Base-by-base conservation (phyloP, 2,329 filamentous ascomycete genomes). In the Furcasterigmium furcatum region DNA sequence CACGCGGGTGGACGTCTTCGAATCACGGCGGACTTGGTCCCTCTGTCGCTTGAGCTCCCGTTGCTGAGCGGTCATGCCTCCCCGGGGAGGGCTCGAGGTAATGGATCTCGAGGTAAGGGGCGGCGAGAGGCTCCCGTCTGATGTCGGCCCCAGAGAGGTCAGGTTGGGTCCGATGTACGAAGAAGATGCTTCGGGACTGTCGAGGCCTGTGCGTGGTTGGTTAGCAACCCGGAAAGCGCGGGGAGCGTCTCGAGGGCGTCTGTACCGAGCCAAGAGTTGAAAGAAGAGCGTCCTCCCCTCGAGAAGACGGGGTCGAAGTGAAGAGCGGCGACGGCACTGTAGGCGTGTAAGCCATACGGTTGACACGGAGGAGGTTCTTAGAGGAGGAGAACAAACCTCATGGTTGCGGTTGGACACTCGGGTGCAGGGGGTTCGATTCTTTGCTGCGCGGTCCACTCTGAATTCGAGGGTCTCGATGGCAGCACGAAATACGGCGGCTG, bases 11-110 rank as follows among this genome's bases (percentile, higher is more conserved):
- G 72, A 68, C 14, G 76, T 60, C 58, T 84, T 84, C 7, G 76
- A 75, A 52, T 80, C 77, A 53, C 80, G 71, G 46, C 82, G 74
- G 38, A 71, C 76, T 53, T 76, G 77, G 52, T 84, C 80, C 49
- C 74, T 72, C 55, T 84, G 80, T 47, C 79, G 72, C 65, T 80
- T 84, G 35, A 84, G 59, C 56, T 82, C 80, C 51, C 80, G 74
- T 59, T 84, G 79, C 58, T 84, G 79, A 7, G 77, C 67, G 6
- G 78, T 80, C 57, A 83, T 69, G 30, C 66, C 67, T 38, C 65
- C 64, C 50, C 74, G 72, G 6, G 79, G 77, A 21, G 80, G 80
- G 62, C 80, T 85, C 19, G 74, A 74, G 32, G 79, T 80, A 40
- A 74, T 63, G 19, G 78, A 81, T 62, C 74, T 68, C 21, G 76